Conservation (phyloP, 2,329 filamentous ascomycete species). For the Paracorniculantispora psalliotae region DNA sequence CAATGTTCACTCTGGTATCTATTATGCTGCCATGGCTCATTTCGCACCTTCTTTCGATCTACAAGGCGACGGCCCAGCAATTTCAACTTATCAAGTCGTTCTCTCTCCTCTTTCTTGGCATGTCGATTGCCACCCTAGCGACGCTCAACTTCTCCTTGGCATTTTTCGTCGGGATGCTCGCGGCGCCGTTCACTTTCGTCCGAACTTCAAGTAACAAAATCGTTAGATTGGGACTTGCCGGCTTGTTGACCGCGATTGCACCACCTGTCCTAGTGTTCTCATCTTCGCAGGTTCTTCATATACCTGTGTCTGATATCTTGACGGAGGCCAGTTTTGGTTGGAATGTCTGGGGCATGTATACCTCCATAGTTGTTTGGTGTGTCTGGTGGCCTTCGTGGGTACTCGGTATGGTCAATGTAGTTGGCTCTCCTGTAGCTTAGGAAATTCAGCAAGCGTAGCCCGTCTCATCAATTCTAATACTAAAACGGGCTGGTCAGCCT, state of each 20-base stretch:
- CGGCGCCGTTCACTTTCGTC: conserved; percentile 74
- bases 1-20: conserved; percentile 51
- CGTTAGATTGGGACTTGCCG: conserved; percentile 37
- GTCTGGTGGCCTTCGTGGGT: conserved; percentile 96
- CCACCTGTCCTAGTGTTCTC: conserved; percentile 53
- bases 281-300: conserved; percentile 37
- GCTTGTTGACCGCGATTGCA: conserved; percentile 55
- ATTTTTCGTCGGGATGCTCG: conserved; percentile 75
- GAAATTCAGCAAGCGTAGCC: neutral
- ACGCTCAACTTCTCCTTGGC: conserved; percentile 94
- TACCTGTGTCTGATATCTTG: conserved; percentile 54
- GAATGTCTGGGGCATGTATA: conserved; percentile 86
- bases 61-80: conserved; percentile 59
- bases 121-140: conserved; percentile 86
- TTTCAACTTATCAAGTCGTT: conserved; percentile 80
- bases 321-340: conserved; percentile 77
- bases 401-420: conserved; percentile 52
- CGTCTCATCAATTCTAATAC: neutral
- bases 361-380: conserved; percentile 84
- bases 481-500: neutral
- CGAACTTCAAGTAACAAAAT: conserved; percentile 40
- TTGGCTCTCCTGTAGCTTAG: conserved; percentile 29
- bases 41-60: conserved; percentile 50
- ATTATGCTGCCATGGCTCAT: conserved; percentile 52
- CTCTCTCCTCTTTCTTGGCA: conserved; percentile 85